Base-by-base conservation (phyloP, 75 land plant species). In the Pseudotsuga menziesii region DNA sequence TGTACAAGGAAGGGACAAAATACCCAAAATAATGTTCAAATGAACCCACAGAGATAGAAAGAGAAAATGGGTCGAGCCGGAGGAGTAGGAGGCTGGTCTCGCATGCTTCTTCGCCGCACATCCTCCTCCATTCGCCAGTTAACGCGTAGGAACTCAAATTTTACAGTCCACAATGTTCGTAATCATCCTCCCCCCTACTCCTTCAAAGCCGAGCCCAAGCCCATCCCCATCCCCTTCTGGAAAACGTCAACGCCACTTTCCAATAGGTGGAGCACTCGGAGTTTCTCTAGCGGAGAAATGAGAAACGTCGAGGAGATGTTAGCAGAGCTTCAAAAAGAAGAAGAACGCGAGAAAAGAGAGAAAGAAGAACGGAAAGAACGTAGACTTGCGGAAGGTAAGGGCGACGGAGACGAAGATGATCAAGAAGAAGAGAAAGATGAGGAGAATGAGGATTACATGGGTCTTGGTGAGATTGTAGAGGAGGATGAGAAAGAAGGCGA, bases 371-470 rank as follows among this genome's bases (percentile, higher is more conserved):
- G 83, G 58, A 71, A 63, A 29, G 87, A 83, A 74, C 76, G 57
- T 67, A 75, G 60, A 82, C 64, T 39, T 56, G 63, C 41, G 57
- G 80, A 76, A 7, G 84, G 89, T 0, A 17, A 72, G 22, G 81
- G 58, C n/a, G 52, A 26, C 3, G 76, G 59, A 6, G 77, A 81
- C 7, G n/a, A 48, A 48, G 81, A 81, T 0, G 78, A 54, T 2
- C 82, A 84, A 27, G 80, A 74, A 19, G 76, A 58, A 29, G 80
- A 79, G 20, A 56, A 74, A 39, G 52, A 17, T 8, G 78, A 76
- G 4, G 78, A 80, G 58, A 85, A 88, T 11, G 89, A 85, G 79
- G 88, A 88, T 61, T 88, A 82, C 61, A 76, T 86, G 83, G 90
- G 90, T 4, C 84, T 88, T 63, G 71, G 39, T 57, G 84, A 75